phyloP scores from a whole-genome alignment of 495 filamentous ascomycete genomes.

The Trichoderma reesei region DNA sequence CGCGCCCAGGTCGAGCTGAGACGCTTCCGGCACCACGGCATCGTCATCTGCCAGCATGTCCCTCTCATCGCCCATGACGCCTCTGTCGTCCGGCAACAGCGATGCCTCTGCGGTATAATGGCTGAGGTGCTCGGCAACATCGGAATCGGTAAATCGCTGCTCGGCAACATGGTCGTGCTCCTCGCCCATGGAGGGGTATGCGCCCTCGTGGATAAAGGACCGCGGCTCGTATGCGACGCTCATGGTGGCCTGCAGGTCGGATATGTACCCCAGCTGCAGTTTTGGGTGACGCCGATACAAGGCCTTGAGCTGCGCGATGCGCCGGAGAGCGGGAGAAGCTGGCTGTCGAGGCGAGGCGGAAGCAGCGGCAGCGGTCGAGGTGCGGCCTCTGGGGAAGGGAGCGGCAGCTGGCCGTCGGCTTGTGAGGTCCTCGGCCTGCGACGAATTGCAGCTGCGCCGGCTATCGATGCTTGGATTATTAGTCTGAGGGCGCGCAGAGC shows the following conservation, averaged over 20 bases:
- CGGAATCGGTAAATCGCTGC: conserved; percentile 12
- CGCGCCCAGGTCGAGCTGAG: conserved; percentile 7
- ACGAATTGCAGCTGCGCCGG: conserved; percentile 2
- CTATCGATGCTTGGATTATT: background rate
- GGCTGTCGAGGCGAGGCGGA: background rate
- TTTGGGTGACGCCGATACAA: background rate
- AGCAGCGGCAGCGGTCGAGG: background rate
- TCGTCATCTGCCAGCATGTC: conserved; percentile 11
- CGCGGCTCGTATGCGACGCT: conserved; percentile 32
- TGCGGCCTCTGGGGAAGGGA: background rate
- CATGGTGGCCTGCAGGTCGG: conserved; percentile 23
- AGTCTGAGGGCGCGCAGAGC: background rate
- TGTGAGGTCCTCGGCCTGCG: background rate
- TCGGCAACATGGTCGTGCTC: conserved; percentile 20
- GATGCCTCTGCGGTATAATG: conserved; percentile 8
- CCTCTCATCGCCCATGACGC: conserved; percentile 11
- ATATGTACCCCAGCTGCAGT: background rate
- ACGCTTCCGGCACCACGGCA: conserved; percentile 4
- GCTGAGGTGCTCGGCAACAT: conserved; percentile 15
- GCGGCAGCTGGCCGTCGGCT: background rate
- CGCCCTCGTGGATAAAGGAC: conserved; percentile 25
- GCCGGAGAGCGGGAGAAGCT: background rate
- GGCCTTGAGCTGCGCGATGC: background rate
- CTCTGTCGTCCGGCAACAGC: conserved; percentile 6
- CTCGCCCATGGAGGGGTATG: conserved; percentile 25